Evolutionary conservation across 257 asterid genomes (phyloP), one percentile per base, ranked within the genome.

Genomic region (Leptodermis oblonga): DNA sequence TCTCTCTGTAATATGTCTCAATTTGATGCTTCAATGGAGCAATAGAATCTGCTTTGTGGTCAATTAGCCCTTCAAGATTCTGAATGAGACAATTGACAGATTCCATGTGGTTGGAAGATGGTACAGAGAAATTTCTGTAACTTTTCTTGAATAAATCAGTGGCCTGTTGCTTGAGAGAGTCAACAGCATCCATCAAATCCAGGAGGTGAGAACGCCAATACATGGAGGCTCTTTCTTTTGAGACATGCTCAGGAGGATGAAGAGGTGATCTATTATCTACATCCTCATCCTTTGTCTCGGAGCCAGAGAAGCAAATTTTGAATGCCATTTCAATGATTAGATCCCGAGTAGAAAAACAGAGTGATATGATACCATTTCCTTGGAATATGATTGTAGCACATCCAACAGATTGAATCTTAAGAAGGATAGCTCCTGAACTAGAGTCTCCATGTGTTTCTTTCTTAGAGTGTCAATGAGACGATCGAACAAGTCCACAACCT

Each of bases 51-150:
- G 54, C n/a, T n/a, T n/a, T n/a, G n/a, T n/a, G n/a, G n/a, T n/a
- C n/a, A n/a, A n/a, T n/a, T n/a, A n/a, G n/a, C n/a, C n/a, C 28
- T 65, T 65, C 58, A 26, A 43, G 43, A 15, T 65, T 65, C 17
- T 65, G 7, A 7, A 45, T 8, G 11, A 65, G 30, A 42, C 30
- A 28, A 45, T 65, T 4, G 8, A 43, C 20, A 17, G 7, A 45
- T 43, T 26, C 43, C 39, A 41, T 3, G 52, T 13, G 12, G 52
- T 13, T 46, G n/a, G n/a, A 5, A 22, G 41, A 15, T 46, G 52
- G 18, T 11, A 46, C 20, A 46, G 17, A 3, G 39, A 26, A 26
- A 17, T 5, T 5, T 7, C 28, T 18, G 4, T 17, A 5, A n/a
- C n/a, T n/a, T 0, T 12, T 13, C 3, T 1, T 0, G 0, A 11